Conservation (phyloP, 495 filamentous ascomycete species). For the Penicillium psychrofluorescens region DNA sequence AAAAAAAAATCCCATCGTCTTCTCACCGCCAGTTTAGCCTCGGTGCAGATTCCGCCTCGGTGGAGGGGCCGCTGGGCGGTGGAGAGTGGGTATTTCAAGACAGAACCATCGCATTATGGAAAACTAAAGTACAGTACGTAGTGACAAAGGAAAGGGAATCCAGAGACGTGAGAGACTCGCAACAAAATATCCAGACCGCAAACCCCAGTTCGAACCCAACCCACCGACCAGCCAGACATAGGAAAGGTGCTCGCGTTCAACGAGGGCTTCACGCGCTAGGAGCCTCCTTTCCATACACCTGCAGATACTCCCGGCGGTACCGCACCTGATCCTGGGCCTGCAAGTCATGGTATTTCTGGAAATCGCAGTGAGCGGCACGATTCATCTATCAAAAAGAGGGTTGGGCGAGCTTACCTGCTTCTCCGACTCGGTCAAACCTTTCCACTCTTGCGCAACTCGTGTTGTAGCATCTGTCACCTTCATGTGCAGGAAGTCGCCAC, state of each 20-base stretch:
- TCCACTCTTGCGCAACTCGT: slow-evolving; percentile 49
- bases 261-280: too few species aligned
- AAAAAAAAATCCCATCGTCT: slow-evolving; percentile 2
- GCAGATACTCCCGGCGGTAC: slow-evolving; percentile 25
- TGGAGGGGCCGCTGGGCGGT: slow-evolving; percentile 4
- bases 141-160: slow-evolving; percentile 12
- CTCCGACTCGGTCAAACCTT: slow-evolving; percentile 36
- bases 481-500: slow-evolving; percentile 40
- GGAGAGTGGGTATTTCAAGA: background rate
- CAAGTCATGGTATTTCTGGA: slow-evolving; percentile 19
- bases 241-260: too few species aligned
- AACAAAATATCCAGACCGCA: slow-evolving; percentile 2
- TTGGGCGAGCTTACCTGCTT: slow-evolving; percentile 44
- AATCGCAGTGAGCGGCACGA: slow-evolving; percentile 1
- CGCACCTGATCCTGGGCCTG: slow-evolving; percentile 16
- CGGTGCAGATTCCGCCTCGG: slow-evolving; percentile 1
- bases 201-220: background rate
- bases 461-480: slow-evolving; percentile 14
- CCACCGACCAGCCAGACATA: too few species aligned
- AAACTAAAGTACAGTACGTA: slow-evolving; percentile 11
- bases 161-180: slow-evolving; percentile 3
- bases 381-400: too few species aligned
- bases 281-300: slow-evolving; percentile 24
- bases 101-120: background rate
- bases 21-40: slow-evolving; percentile 22